phyloP scores from a whole-genome alignment of 495 filamentous ascomycete genomes.

The Friedmanniomyces simplex region DNA sequence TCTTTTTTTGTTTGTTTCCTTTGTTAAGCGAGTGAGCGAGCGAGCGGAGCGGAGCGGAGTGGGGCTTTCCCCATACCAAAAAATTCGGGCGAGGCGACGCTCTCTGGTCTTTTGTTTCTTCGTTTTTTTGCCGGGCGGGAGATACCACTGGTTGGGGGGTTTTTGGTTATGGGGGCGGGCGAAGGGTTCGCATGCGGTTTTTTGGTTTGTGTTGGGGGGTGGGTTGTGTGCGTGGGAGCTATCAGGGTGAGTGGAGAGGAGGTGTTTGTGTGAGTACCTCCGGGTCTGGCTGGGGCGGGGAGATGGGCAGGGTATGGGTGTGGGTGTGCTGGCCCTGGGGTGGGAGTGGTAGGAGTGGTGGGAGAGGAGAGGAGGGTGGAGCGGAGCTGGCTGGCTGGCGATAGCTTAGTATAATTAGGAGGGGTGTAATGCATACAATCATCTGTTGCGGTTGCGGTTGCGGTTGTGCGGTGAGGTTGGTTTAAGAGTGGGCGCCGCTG shows the following conservation, averaged over 20 bases:
- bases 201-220: neutral
- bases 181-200: neutral
- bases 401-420: slow-evolving; percentile 11
- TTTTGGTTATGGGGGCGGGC: neutral
- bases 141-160: neutral
- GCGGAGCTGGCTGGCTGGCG: neutral
- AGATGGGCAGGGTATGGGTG: neutral
- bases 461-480: neutral
- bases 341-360: neutral
- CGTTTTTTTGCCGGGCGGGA: neutral
- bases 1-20: no score
- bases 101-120: neutral
- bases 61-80: no score
- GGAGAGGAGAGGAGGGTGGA: neutral
- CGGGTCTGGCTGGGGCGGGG: neutral
- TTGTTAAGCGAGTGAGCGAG: no score
- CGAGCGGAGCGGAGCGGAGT: no score
- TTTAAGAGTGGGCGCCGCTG: neutral
- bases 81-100: no score
- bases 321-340: neutral
- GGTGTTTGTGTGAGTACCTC: neutral
- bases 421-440: slow-evolving; percentile 1
- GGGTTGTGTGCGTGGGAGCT: neutral
- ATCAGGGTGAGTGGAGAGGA: neutral
- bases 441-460: neutral